Evolutionary conservation across 768 basidiomycete species (phyloP).

Genomic region (Crassisporium funariophilum): DNA sequence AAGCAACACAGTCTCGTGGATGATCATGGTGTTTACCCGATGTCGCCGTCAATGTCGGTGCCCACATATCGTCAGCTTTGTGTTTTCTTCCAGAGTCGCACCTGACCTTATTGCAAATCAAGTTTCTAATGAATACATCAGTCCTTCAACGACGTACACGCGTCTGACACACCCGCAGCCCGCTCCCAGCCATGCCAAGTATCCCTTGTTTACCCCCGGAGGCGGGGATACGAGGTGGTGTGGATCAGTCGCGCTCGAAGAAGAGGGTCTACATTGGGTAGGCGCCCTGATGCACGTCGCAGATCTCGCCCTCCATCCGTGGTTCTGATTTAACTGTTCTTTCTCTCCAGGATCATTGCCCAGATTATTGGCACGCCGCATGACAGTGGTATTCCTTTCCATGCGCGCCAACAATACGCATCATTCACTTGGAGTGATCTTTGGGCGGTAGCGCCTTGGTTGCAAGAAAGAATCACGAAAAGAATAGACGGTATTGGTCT

Average conservation of each 20-base stretch:
- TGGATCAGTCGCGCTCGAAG: constrained; percentile 49
- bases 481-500: constrained; percentile 74
- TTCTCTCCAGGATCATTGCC: constrained; percentile 53
- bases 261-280: constrained; percentile 70
- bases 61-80: constrained; percentile 34
- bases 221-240: constrained; percentile 70
- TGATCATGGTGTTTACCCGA: constrained; percentile 49
- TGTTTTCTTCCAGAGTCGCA: constrained; percentile 5
- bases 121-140: constrained; percentile 32
- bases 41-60: constrained; percentile 26
- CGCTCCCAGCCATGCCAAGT: constrained; percentile 53
- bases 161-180: constrained; percentile 61
- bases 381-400: constrained; percentile 39
- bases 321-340: constrained; percentile 5
- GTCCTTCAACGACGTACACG: constrained; percentile 37
- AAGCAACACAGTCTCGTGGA: constrained; percentile 27
- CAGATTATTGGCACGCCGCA: constrained; percentile 55
- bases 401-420: constrained; percentile 60
- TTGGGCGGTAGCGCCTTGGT: constrained; percentile 76
- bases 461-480: constrained; percentile 64
- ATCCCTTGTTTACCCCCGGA: constrained; percentile 75
- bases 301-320: constrained; percentile 6
- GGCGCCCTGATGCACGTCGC: constrained; percentile 64
- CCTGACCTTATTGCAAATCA: constrained; percentile 4
- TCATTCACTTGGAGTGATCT: constrained; percentile 75